Conservation (phyloP, 139 green algal species). For the Haematococcus lacustris region DNA sequence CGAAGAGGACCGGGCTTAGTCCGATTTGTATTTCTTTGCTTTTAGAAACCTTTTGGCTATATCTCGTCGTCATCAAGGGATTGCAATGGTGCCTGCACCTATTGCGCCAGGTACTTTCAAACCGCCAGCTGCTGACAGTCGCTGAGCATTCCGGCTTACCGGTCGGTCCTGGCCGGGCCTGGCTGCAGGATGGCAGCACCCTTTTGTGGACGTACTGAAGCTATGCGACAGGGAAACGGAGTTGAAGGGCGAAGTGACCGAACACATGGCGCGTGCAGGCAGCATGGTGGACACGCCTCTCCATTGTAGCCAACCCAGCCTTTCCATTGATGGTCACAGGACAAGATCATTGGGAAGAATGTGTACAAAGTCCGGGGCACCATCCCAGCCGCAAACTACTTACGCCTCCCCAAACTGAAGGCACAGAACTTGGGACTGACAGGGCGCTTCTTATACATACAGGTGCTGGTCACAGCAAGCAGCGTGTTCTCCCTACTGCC, state of each 20-base stretch:
- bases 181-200: conserved; percentile 52
- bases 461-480: too few relatives aligned
- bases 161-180: too few relatives aligned
- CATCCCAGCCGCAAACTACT: conserved; percentile 26
- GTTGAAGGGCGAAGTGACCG: conserved; percentile 47
- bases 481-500: too few relatives aligned
- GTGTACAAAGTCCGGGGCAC: conserved; percentile 29
- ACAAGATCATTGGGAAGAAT: conserved; percentile 39
- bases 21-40: too few relatives aligned
- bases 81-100: too few relatives aligned
- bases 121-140: too few relatives aligned
- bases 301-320: background rate
- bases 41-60: too few relatives aligned
- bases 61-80: too few relatives aligned
- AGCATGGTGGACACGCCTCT: background rate
- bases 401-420: conserved; percentile 41
- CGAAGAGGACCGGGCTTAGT: too few relatives aligned
- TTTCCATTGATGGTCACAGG: conserved; percentile 10
- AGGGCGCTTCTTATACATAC: conserved; percentile 62
- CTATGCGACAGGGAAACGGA: conserved; percentile 46
- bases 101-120: too few relatives aligned
- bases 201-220: conserved; percentile 66
- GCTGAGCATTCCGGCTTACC: too few relatives aligned
- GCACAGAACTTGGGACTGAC: conserved; percentile 37
- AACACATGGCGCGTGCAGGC: conserved; percentile 38